phyloP scores from a whole-genome alignment of 2,329 filamentous ascomycete genomes.

The Xylaria sp. region DNA sequence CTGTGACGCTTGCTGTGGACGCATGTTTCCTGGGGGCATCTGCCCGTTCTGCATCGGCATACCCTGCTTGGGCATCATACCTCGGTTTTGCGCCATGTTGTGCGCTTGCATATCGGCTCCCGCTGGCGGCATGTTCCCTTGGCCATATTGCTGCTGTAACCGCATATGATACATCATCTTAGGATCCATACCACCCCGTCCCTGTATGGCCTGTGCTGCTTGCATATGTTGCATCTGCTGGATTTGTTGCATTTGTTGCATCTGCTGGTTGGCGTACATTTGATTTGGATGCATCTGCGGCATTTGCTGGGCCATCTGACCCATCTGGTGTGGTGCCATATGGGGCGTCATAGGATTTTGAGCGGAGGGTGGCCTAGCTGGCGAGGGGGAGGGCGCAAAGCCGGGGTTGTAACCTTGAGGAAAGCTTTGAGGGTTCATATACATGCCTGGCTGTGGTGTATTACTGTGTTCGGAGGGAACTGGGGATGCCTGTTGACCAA shows the following conservation, averaged over 20 bases:
- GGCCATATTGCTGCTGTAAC: conserved; percentile 79
- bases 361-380: conserved; percentile 65
- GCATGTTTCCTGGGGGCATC: conserved; percentile 59
- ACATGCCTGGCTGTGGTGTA: conserved; percentile 79
- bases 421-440: conserved; percentile 68
- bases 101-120: conserved; percentile 62
- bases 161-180: conserved; percentile 86
- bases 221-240: conserved; percentile 58
- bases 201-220: conserved; percentile 50
- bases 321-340: conserved; percentile 65
- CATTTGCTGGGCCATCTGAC: conserved; percentile 47
- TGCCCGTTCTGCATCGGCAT: conserved; percentile 67
- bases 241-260: conserved; percentile 61
- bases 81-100: conserved; percentile 54
- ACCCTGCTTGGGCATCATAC: conserved; percentile 64
- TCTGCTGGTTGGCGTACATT: conserved; percentile 54
- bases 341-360: conserved; percentile 63
- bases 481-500: conserved; percentile 77
- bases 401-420: conserved; percentile 67
- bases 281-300: conserved; percentile 53
- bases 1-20: conserved; percentile 58
- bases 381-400: conserved; percentile 67
- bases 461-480: conserved; percentile 78
- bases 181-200: conserved; percentile 71
- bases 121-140: conserved; percentile 61